A percentile compares a stretch with the other conserved stretches of the same genome.
phyloP scores from a whole-genome alignment of 306 rosid species.

The Alnus rubra region DNA sequence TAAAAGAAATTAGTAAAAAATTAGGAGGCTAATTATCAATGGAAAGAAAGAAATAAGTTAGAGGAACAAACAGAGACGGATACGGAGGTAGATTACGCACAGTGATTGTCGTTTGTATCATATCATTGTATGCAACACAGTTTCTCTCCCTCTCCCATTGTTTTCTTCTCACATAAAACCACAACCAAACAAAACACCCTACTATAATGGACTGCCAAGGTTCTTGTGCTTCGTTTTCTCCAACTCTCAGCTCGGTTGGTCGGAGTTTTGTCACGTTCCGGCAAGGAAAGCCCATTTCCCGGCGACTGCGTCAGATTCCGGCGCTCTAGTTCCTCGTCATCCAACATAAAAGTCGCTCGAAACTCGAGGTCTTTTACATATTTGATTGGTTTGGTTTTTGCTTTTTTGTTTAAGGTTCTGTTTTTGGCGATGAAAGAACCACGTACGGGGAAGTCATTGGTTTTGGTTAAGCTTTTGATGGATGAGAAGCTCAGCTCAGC shows the following conservation, averaged over 20 bases:
- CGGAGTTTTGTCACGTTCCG: constrained; percentile 33
- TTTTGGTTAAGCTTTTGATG: background rate
- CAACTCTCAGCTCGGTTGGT: constrained; percentile 31
- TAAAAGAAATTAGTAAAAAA: too few relatives aligned
- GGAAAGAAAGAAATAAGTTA: background rate
- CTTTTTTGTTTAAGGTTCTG: constrained; percentile 5
- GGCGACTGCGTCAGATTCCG: constrained; percentile 31
- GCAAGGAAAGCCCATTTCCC: constrained; percentile 21
- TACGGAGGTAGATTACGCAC: constrained; percentile 18
- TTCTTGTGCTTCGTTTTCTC: constrained; percentile 35
- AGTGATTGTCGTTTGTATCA: constrained; percentile 9
- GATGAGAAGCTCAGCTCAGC: constrained; percentile 10
- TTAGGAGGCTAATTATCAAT: too few relatives aligned
- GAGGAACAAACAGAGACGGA: background rate
- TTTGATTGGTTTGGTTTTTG: background rate
- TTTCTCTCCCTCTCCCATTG: constrained; percentile 7
- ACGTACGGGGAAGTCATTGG: background rate
- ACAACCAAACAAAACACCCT: constrained; percentile 28
- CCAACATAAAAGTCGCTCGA: constrained; percentile 10
- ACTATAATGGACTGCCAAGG: constrained; percentile 44
- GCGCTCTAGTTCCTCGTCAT: constrained; percentile 32
- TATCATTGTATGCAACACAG: background rate
- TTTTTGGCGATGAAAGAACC: constrained; percentile 17
- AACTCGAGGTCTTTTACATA: constrained; percentile 46
- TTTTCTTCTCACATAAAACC: constrained; percentile 37